Conservation (phyloP, 176 grass and related monocot genomes). For the Musa itinerans region DNA sequence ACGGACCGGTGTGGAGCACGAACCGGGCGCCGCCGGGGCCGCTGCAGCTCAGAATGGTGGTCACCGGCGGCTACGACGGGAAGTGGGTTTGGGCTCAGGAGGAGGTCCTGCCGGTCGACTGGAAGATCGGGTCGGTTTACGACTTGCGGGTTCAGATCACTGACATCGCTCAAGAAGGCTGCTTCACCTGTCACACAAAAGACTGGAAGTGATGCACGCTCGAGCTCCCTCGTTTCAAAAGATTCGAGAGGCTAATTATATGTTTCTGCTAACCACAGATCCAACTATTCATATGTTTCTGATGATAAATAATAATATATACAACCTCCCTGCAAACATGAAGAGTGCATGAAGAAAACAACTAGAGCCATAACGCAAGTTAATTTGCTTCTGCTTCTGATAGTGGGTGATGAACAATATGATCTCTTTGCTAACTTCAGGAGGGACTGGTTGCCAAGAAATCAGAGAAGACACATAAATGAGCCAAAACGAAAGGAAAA, state of each 20-base stretch:
- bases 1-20: slow-evolving; percentile 83
- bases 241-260: background rate
- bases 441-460: too few species aligned
- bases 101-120: slow-evolving; percentile 2
- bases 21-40: slow-evolving; percentile 45
- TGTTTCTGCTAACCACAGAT: too few species aligned
- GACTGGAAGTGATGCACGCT: background rate
- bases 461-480: too few species aligned
- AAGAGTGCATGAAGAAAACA: too few species aligned
- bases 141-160: slow-evolving; percentile 5
- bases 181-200: background rate
- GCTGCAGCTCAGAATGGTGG: slow-evolving; percentile 73
- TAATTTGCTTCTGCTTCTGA: too few species aligned
- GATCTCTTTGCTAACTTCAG: too few species aligned
- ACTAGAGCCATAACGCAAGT: too few species aligned
- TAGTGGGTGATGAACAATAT: too few species aligned
- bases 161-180: background rate
- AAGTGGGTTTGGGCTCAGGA: slow-evolving; percentile 3
- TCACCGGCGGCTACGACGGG: slow-evolving; percentile 84
- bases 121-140: background rate
- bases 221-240: background rate
- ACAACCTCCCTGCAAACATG: too few species aligned
- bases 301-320: too few species aligned
- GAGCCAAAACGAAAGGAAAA: too few species aligned
- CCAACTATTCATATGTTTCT: too few species aligned